Evolutionary conservation across 148 eudicot genomes (phyloP).

Genomic region (Tetragonia tetragonoides): DNA sequence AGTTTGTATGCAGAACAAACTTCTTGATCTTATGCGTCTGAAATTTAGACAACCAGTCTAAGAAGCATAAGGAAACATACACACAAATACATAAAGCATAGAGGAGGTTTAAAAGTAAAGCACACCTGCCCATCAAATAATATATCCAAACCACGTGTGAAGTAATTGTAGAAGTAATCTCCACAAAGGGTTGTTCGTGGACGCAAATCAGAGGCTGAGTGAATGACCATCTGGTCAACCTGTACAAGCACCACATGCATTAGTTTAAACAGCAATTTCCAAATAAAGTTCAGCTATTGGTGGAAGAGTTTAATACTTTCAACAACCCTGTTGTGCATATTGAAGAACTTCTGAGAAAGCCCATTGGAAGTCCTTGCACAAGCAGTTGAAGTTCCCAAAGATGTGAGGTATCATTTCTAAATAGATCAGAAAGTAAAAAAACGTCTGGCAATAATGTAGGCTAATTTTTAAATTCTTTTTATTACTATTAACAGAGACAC

Average conservation of each 20-base stretch:
- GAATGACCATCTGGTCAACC: conserved; percentile 99
- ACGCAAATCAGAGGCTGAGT: conserved; percentile 85
- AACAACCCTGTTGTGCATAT: neutral
- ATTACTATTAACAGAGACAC: too few species aligned
- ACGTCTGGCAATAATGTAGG: too few species aligned
- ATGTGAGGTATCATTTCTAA: too few species aligned
- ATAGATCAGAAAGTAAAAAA: too few species aligned
- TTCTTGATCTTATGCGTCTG: conserved; percentile 96
- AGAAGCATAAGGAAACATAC: conserved; percentile 2
- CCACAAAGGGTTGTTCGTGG: conserved; percentile 91
- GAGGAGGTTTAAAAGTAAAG: neutral
- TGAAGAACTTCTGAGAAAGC: neutral
- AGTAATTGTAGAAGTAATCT: conserved; percentile 93
- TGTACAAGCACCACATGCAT: conserved; percentile 22
- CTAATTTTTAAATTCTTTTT: too few species aligned
- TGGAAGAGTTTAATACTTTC: neutral
- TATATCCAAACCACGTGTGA: conserved; percentile 93
- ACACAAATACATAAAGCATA: neutral
- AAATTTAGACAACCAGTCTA: conserved; percentile 26
- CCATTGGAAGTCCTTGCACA: too few species aligned
- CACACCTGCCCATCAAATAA: conserved; percentile 95
- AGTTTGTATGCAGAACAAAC: conserved; percentile 91
- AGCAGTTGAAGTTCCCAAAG: too few species aligned
- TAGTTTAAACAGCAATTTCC: neutral
- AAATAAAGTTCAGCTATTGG: neutral